Evolutionary conservation across 805 yeast species (phyloP).

Genomic region (Candida easanensis): DNA sequence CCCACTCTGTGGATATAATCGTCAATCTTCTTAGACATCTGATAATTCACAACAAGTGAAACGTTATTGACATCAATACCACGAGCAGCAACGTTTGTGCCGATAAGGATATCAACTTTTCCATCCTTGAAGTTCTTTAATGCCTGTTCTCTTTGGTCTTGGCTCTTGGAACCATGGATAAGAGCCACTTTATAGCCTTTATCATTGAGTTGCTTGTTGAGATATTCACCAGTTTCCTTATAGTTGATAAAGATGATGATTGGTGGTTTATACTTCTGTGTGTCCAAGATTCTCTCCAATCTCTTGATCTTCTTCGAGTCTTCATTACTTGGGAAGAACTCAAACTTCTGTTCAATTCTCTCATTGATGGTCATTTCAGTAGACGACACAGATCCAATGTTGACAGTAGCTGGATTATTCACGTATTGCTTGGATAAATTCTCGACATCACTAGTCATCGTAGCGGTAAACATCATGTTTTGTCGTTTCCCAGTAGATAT

Average conservation of each 20-base stretch:
- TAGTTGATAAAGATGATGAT: slow-evolving; percentile 81
- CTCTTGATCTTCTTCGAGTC: slow-evolving; percentile 45
- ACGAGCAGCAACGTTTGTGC: slow-evolving; percentile 95
- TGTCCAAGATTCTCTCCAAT: slow-evolving; percentile 37
- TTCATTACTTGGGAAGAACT: slow-evolving; percentile 38
- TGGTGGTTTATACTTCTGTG: slow-evolving; percentile 42
- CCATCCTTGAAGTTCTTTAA: slow-evolving; percentile 56
- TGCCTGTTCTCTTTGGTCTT: slow-evolving; percentile 81
- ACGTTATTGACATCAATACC: slow-evolving; percentile 93
- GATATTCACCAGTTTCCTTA: slow-evolving; percentile 66
- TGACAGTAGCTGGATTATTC: slow-evolving; percentile 56
- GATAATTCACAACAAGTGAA: slow-evolving; percentile 80
- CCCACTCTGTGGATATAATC: slow-evolving; percentile 93
- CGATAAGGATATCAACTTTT: slow-evolving; percentile 63
- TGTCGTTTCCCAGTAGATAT: slow-evolving; percentile 51
- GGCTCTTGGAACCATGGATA: slow-evolving; percentile 86
- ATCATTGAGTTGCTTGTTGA: slow-evolving; percentile 49
- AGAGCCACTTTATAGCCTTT: slow-evolving; percentile 51
- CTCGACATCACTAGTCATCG: slow-evolving; percentile 77
- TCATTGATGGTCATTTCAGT: slow-evolving; percentile 35
- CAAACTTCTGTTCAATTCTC: slow-evolving; percentile 67
- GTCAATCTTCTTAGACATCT: slow-evolving; percentile 74
- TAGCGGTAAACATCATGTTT: slow-evolving; percentile 93
- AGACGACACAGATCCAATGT: slow-evolving; percentile 58
- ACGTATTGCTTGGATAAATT: slow-evolving; percentile 63